Percentiles rank a stretch among this genome's conserved stretches.
Evolutionary conservation across 139 green algal species (phyloP).

Genomic region (Picochlorum sp.): DNA sequence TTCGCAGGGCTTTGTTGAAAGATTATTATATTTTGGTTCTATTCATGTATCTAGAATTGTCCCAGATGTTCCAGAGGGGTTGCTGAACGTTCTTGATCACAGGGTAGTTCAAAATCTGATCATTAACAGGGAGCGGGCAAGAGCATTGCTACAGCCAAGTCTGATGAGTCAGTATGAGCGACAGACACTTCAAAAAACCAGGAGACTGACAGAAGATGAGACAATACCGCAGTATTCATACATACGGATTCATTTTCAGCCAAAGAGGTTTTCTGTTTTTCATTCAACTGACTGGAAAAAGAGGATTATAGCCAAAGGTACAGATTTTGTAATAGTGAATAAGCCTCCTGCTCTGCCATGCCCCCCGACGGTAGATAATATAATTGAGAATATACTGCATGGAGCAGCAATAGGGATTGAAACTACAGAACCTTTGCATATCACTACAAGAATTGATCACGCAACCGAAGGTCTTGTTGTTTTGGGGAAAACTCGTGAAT

Average conservation of each 20-base stretch:
- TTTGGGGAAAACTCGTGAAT: conserved; percentile 32
- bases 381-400: conserved; percentile 14
- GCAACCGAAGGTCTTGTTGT: conserved; percentile 69
- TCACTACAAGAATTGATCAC: conserved; percentile 55
- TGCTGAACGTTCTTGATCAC: conserved; percentile 7
- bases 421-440: conserved; percentile 17
- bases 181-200: background rate
- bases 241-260: conserved; percentile 59
- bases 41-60: conserved; percentile 50
- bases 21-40: conserved; percentile 60
- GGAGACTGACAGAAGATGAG: background rate
- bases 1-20: conserved; percentile 15
- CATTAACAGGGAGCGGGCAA: too few relatives aligned
- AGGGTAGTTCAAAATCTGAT: too few relatives aligned
- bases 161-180: background rate
- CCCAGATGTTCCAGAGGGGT: conserved; percentile 17
- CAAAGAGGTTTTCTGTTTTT: conserved; percentile 58
- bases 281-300: conserved; percentile 25
- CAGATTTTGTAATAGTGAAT: conserved; percentile 56
- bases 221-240: conserved; percentile 25
- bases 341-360: conserved; percentile 71
- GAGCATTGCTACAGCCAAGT: background rate
- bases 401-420: conserved; percentile 31
- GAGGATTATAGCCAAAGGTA: conserved; percentile 27
- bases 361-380: conserved; percentile 35